phyloP scores from a whole-genome alignment of 2,329 filamentous ascomycete species.

The Hawksworthiomyces lignivorus region DNA sequence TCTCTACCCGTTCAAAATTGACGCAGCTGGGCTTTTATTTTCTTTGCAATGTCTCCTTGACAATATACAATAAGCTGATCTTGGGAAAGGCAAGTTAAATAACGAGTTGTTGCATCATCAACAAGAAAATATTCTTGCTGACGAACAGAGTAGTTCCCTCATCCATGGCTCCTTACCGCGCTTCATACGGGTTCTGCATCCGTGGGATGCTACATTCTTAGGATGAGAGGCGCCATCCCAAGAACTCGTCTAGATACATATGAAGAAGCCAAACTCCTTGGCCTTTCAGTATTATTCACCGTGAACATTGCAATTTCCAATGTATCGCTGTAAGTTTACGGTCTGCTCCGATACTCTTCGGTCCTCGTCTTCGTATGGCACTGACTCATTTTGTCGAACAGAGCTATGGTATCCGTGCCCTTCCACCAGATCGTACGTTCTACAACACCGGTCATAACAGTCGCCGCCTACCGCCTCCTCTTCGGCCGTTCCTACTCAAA shows the following conservation, averaged over 20 bases:
- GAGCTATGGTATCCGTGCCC: conserved; percentile 39
- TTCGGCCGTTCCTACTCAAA: conserved; percentile 48
- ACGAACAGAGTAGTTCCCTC: conserved; percentile 8
- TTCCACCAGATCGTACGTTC: conserved; percentile 58
- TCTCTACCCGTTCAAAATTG: conserved; percentile 8
- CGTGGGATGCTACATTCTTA: conserved; percentile 15
- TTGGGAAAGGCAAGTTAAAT: conserved; percentile 26
- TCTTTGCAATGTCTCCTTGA: conserved; percentile 37
- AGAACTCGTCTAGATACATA: conserved; percentile 8
- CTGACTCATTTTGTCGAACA: too few relatives aligned
- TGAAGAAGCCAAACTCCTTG: conserved; percentile 14
- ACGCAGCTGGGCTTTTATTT: conserved; percentile 16
- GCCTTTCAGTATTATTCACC: conserved; percentile 16
- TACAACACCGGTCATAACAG: conserved; percentile 52
- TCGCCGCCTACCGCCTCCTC: conserved; percentile 49
- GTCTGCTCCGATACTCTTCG: background rate
- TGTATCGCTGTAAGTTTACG: conserved; percentile 11
- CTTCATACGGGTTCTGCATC: conserved; percentile 17
- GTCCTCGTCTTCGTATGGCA: too few relatives aligned
- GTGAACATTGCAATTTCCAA: conserved; percentile 19
- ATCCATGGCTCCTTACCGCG: conserved; percentile 18
- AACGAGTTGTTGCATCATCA: too few relatives aligned
- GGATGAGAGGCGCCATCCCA: conserved; percentile 12
- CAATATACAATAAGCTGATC: conserved; percentile 53
- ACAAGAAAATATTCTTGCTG: too few relatives aligned